Conservation (phyloP, 768 basidiomycete genomes). For the Multifurca ochricompacta region DNA sequence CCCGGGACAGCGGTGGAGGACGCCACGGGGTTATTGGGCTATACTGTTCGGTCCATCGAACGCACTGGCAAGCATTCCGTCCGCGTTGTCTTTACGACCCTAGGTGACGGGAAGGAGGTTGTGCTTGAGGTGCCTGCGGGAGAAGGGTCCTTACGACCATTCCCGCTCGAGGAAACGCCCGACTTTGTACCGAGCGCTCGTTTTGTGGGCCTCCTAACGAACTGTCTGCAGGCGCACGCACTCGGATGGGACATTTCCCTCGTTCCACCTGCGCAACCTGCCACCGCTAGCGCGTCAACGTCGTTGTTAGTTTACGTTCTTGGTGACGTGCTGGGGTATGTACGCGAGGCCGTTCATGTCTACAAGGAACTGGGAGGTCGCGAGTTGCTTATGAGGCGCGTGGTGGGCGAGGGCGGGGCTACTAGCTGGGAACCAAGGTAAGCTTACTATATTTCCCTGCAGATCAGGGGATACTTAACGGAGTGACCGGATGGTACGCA, state of each 20-base stretch:
- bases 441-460: no score
- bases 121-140: slow-evolving; percentile 43
- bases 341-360: slow-evolving; percentile 50
- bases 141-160: slow-evolving; percentile 36
- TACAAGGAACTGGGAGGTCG: slow-evolving; percentile 64
- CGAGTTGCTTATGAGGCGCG: slow-evolving; percentile 55
- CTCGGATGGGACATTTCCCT: slow-evolving; percentile 60
- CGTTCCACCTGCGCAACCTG: slow-evolving; percentile 48
- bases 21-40: slow-evolving; percentile 42
- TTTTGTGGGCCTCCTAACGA: slow-evolving; percentile 51
- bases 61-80: slow-evolving; percentile 37
- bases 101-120: slow-evolving; percentile 27
- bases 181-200: slow-evolving; percentile 42
- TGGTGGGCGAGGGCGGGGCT: slow-evolving; percentile 50
- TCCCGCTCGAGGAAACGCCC: slow-evolving; percentile 32
- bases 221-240: slow-evolving; percentile 54
- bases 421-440: no score
- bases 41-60: slow-evolving; percentile 35
- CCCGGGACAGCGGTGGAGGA: slow-evolving; percentile 26
- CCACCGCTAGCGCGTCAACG: slow-evolving; percentile 55
- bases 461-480: no score
- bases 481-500: no score
- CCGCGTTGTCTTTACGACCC: slow-evolving; percentile 35
- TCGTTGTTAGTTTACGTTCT: slow-evolving; percentile 49
- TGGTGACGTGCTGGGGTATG: slow-evolving; percentile 51